Conservation (phyloP, 768 basidiomycete species). For the Kwoniella newhampshirensis region DNA sequence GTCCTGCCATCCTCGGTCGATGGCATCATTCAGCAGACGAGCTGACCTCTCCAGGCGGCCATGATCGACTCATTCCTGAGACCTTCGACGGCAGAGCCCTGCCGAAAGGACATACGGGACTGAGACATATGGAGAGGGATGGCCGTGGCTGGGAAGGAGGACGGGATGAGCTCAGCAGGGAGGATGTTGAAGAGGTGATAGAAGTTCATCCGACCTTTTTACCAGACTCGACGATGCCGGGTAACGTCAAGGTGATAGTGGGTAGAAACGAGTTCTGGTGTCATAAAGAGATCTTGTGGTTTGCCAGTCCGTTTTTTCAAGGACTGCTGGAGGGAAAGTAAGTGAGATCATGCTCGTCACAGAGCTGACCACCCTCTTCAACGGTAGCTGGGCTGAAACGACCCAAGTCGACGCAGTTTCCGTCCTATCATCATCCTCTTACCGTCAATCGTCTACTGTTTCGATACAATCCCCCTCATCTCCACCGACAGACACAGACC, state of each 20-base stretch:
- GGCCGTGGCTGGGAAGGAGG: neutral
- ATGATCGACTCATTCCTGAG: neutral
- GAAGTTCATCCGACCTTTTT: slow-evolving; percentile 80
- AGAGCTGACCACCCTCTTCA: slow-evolving; percentile 3
- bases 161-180: neutral
- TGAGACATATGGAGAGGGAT: too few species aligned
- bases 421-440: slow-evolving; percentile 11
- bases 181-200: slow-evolving; percentile 56
- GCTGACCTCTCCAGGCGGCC: neutral
- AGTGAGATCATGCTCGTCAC: slow-evolving; percentile 14
- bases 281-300: slow-evolving; percentile 86
- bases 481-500: slow-evolving; percentile 31
- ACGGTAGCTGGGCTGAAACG: slow-evolving; percentile 91
- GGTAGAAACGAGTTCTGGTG: slow-evolving; percentile 88
- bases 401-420: slow-evolving; percentile 75
- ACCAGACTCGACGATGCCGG: slow-evolving; percentile 67
- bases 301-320: slow-evolving; percentile 93
- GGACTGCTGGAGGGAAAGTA: slow-evolving; percentile 74
- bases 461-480: slow-evolving; percentile 1
- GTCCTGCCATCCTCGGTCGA: slow-evolving; percentile 7
- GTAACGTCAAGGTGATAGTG: slow-evolving; percentile 86
- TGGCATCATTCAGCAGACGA: slow-evolving; percentile 14
- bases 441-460: slow-evolving; percentile 1
- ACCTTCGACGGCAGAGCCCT: neutral
- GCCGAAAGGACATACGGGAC: neutral